Evolutionary conservation across 2,329 filamentous ascomycete genomes (phyloP), one percentile per base, ranked within the genome.

Genomic region (Trichoderma afroharzianum): DNA sequence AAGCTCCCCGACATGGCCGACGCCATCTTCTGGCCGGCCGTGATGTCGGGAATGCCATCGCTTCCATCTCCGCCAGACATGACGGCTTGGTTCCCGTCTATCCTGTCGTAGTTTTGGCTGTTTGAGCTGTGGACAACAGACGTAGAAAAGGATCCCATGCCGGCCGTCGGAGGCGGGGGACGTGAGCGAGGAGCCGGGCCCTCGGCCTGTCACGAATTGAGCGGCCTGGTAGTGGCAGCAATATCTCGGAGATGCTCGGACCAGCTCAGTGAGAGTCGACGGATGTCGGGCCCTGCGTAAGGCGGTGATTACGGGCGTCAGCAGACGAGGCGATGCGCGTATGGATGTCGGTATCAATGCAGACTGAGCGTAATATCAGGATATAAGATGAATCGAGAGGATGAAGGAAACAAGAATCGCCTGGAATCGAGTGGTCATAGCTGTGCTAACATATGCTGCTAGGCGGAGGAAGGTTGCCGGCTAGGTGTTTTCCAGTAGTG

Each of bases 1-100:
- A 99, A 83, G 82, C 95, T 98, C 72, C 96, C 96, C 69, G 92
- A 92, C 75, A 95, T 93, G 63, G 96, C 96, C 71, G 95, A 97
- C 69, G 97, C 81, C 96, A 99, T 99, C 85, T 95, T 96, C 84
- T 98, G 95, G 14, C 87, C 82, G 26, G 94, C 88, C 6, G 95
- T 94, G 74, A 97, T 93, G 73, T 95, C 90, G 30, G 86, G 82
- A 47, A 85, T 82, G 70, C 82, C 81, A 71, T 80, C 80, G 68
- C 74, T 75, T 64, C 63, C 67, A 67, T 71, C 75, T 28, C 62
- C 62, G 0, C 76, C 76, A 55, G 79, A 74, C 73, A 81, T 76
- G 28, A 75, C 75, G 36, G 77, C 76, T 26, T 78, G 76, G 73
- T 80, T 77, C 63, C 75, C 75, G 43, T 75, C 74, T 72, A 79